These are phyloP conservation scores for Castanea crenata DNA, from an alignment of 306 rosid genomes.

Conservation along the genomic window DNA sequence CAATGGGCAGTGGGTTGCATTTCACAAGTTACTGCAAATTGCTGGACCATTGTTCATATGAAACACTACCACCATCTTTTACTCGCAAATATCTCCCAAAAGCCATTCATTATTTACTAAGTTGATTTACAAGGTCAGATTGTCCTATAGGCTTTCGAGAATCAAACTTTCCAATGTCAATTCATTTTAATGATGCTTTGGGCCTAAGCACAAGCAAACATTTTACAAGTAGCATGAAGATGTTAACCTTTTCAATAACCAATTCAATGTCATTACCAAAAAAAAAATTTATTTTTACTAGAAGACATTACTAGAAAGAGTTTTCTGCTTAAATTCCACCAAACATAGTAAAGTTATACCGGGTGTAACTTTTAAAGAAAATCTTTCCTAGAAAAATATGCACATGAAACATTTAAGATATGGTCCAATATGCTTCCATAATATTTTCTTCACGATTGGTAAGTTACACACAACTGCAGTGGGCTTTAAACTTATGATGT, in stretches of 20 bases:
- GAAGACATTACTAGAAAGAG: background rate
- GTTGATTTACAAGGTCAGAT: background rate
- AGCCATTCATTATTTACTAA: background rate
- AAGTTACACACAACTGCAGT: background rate
- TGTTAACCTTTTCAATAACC: background rate
- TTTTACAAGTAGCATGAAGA: background rate
- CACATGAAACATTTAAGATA: background rate
- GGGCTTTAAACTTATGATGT: background rate
- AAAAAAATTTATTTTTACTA: background rate
- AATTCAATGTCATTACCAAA: background rate
- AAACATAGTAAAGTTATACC: background rate
- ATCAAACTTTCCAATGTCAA: background rate
- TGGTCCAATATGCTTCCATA: background rate
- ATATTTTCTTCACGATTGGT: background rate
- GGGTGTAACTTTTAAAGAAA: too few species aligned
- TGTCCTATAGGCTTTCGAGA: background rate
- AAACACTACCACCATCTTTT: conserved; percentile 7
- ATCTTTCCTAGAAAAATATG: background rate
- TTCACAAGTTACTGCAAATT: conserved; percentile 4
- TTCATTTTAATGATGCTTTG: background rate
- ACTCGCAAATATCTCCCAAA: background rate
- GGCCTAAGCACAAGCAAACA: background rate
- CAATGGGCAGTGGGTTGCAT: background rate
- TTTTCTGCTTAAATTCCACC: background rate
- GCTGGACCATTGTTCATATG: background rate